Percentiles rank a stretch among this genome's conserved stretches.
Conservation (phyloP, 2,329 filamentous ascomycete genomes). For the Aspergillus sp. region DNA sequence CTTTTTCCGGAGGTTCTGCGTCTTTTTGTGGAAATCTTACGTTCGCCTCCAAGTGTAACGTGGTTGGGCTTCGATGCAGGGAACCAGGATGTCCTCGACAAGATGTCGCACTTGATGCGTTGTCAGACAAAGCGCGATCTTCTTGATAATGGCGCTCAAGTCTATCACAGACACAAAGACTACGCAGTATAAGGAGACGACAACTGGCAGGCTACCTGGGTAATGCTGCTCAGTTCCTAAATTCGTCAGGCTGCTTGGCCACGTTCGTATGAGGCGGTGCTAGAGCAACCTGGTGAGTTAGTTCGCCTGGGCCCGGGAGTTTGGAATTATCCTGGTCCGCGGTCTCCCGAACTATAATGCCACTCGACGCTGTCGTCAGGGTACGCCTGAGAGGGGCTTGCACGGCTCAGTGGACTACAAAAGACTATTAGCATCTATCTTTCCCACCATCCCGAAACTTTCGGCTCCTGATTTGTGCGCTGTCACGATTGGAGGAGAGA, state of each 20-base stretch:
- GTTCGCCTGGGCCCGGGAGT: conserved; percentile 14
- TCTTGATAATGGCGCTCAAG: conserved; percentile 31
- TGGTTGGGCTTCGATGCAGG: conserved; percentile 51
- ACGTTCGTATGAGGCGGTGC: conserved; percentile 35
- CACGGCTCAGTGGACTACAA: conserved; percentile 27
- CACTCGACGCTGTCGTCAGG: conserved; percentile 31
- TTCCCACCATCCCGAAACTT: conserved; percentile 19
- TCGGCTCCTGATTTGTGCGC: conserved; percentile 27
- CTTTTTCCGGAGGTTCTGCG: conserved; percentile 29
- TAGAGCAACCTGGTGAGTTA: conserved; percentile 19
- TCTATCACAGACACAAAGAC: conserved; percentile 29
- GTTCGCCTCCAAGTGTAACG: conserved; percentile 38
- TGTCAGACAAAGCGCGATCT: conserved; percentile 39
- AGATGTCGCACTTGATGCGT: conserved; percentile 43
- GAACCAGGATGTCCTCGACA: conserved; percentile 38
- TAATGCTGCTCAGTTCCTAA: conserved; percentile 14
- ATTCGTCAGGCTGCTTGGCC: conserved; percentile 26
- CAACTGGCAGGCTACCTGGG: conserved; percentile 26
- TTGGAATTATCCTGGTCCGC: conserved; percentile 18
- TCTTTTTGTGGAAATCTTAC: conserved; percentile 38
- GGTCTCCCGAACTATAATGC: conserved; percentile 21
- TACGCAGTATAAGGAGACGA: conserved; percentile 26
- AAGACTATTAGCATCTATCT: conserved; percentile 26
- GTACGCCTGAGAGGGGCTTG: conserved; percentile 24
- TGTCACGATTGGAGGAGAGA: conserved; percentile 25